A percentile compares a stretch with the other conserved stretches of the same genome.
phyloP scores from a whole-genome alignment of 2,329 filamentous ascomycete genomes.

The Pseudopyrenochaeta lycopersici region DNA sequence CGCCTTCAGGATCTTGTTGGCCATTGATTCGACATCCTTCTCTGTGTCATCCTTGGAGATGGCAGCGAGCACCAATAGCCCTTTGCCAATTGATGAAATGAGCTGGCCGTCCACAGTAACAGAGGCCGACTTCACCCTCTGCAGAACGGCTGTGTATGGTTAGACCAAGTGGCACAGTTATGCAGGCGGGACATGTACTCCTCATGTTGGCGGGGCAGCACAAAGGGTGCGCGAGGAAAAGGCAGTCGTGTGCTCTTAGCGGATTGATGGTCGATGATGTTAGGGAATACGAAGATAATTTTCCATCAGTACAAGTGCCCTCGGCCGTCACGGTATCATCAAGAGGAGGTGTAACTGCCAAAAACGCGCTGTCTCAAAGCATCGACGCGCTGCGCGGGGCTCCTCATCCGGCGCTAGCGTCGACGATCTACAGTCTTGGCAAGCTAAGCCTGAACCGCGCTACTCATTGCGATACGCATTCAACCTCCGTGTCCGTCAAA shows the following conservation, averaged over 20 bases:
- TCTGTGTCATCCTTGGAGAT: slow-evolving; percentile 89
- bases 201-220: slow-evolving; percentile 30
- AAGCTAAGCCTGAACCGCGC: slow-evolving; percentile 37
- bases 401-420: slow-evolving; percentile 10
- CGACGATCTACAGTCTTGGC: slow-evolving; percentile 25
- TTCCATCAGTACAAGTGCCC: background rate
- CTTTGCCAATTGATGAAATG: slow-evolving; percentile 89
- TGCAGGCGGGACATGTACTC: slow-evolving; percentile 27
- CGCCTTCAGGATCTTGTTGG: slow-evolving; percentile 86
- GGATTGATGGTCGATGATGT: background rate
- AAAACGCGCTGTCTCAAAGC: slow-evolving; percentile 16
- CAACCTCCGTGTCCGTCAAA: slow-evolving; percentile 36
- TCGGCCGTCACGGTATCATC: slow-evolving; percentile 1
- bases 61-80: slow-evolving; percentile 89
- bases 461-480: slow-evolving; percentile 30
- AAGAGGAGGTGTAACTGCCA: slow-evolving; percentile 10
- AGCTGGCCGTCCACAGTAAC: slow-evolving; percentile 93
- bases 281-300: background rate
- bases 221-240: slow-evolving; percentile 6
- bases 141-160: slow-evolving; percentile 75
- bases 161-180: slow-evolving; percentile 26
- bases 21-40: slow-evolving; percentile 85
- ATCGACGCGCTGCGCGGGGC: slow-evolving; percentile 20
- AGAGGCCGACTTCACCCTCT: slow-evolving; percentile 92
- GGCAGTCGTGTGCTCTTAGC: background rate